Evolutionary conservation across 768 basidiomycete genomes (phyloP).

Genomic region (Boletus edulis): DNA sequence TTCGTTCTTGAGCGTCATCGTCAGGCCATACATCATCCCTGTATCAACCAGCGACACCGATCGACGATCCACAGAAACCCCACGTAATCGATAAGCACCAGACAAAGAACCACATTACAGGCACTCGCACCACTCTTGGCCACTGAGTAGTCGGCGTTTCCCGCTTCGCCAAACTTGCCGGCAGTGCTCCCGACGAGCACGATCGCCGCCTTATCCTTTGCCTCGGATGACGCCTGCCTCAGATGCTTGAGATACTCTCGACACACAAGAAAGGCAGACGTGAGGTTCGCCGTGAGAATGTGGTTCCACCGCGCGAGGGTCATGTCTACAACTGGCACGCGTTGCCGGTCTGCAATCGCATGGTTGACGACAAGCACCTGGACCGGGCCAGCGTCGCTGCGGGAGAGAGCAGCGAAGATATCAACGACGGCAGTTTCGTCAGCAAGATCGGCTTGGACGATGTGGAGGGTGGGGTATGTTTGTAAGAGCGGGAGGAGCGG

Average conservation of each 20-base stretch:
- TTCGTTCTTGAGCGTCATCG: slow-evolving; percentile 71
- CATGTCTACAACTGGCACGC: slow-evolving; percentile 55
- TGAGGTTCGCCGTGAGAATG: slow-evolving; percentile 63
- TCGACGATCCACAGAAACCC: too few species aligned
- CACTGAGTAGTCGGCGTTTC: slow-evolving; percentile 64
- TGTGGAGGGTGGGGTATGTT: slow-evolving; percentile 33
- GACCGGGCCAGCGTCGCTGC: slow-evolving; percentile 39
- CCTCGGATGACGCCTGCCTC: slow-evolving; percentile 33
- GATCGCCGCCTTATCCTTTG: slow-evolving; percentile 56
- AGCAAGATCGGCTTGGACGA: slow-evolving; percentile 56
- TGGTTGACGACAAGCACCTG: slow-evolving; percentile 65
- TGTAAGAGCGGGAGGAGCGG: slow-evolving; percentile 41
- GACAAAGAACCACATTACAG: too few species aligned
- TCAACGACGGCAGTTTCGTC: slow-evolving; percentile 49
- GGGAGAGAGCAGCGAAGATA: slow-evolving; percentile 44
- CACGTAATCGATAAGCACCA: too few species aligned
- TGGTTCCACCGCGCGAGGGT: slow-evolving; percentile 59
- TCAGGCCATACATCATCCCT: slow-evolving; percentile 76
- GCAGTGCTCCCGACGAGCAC: slow-evolving; percentile 69
- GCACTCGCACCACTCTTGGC: slow-evolving; percentile 57
- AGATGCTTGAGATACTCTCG: slow-evolving; percentile 57
- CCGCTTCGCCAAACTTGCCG: slow-evolving; percentile 70
- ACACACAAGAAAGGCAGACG: slow-evolving; percentile 64
- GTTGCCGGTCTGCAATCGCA: slow-evolving; percentile 44
- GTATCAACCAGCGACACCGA: too few species aligned